These are phyloP conservation scores for Gnaphalium uliginosum DNA, from an alignment of 129 eudicot species.

Conservation along the genomic window DNA sequence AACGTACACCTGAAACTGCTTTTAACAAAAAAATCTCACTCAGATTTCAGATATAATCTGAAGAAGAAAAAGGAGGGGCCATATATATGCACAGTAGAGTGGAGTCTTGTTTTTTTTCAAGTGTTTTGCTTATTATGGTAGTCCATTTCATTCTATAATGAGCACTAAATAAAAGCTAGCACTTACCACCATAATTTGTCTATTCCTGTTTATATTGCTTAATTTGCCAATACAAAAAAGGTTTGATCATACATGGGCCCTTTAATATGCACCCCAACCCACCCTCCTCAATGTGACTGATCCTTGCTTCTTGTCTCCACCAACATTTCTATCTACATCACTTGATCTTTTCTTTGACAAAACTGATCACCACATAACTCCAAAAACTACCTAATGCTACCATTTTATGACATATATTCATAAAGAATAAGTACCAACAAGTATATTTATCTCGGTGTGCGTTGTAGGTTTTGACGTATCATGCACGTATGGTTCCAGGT, in stretches of 20 bases:
- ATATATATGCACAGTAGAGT: slow-evolving; percentile 34
- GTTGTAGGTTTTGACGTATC: slow-evolving; percentile 38
- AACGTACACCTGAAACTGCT: slow-evolving; percentile 19
- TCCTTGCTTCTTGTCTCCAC: slow-evolving; percentile 42
- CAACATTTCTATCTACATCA: slow-evolving; percentile 11
- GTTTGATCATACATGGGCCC: slow-evolving; percentile 48
- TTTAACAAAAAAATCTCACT: not conserved
- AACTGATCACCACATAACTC: slow-evolving; percentile 28
- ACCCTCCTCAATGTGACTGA: slow-evolving; percentile 28
- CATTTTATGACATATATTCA: slow-evolving; percentile 24
- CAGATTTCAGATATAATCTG: not conserved
- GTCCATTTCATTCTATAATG: slow-evolving; percentile 60
- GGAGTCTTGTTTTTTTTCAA: slow-evolving; percentile 40
- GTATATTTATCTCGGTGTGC: slow-evolving; percentile 2
- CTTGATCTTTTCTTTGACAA: slow-evolving; percentile 36
- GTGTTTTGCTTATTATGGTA: slow-evolving; percentile 62
- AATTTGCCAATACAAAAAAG: slow-evolving; percentile 31
- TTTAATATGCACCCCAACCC: slow-evolving; percentile 27
- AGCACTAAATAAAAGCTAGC: slow-evolving; percentile 70
- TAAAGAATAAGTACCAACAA: slow-evolving; percentile 3
- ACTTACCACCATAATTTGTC: slow-evolving; percentile 84
- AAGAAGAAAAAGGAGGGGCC: slow-evolving; percentile 12
- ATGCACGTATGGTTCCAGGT: not conserved
- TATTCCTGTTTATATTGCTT: slow-evolving; percentile 44
- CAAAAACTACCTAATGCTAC: slow-evolving; percentile 28